Evolutionary conservation across 2,329 filamentous ascomycete genomes (phyloP), one percentile per base, ranked within the genome.

Genomic region (Fusarium liriodendri): DNA sequence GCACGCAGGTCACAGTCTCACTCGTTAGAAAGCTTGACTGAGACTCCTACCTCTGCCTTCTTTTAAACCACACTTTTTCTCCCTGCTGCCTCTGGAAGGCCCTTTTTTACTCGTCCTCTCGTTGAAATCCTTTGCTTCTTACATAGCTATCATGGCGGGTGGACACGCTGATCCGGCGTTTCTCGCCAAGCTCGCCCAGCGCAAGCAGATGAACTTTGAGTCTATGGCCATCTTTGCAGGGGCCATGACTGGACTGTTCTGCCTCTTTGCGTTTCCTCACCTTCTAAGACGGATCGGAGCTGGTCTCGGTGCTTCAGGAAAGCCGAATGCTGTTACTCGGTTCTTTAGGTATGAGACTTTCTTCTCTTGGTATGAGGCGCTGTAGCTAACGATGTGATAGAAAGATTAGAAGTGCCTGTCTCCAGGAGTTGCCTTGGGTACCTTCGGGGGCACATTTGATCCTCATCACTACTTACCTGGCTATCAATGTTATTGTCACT

Each of bases 391-490:
- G 16, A 45, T 25, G 9, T 47, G 2, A 22, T 50, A 83, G 82
- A 59, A 76, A 71, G 35, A 42, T 78, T 32, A 79, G 82, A 63
- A 77, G 70, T 38, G 22, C 78, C 8, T 66, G 76, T 29, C 73
- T 83, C 20, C 77, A 73, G 6, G 80, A 77, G 35, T 70, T 77
- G 3, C 74, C 72, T 1, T 70, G 72, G 1, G 62, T 81, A 1
- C 82, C 81, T 3, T 82, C 82, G 5, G 66, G 76, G 5, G 84
- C 81, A 8, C 83, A 85, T 65, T 75, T 77, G 0, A 55, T 76
- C 10, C 50, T 82, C 10, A 72, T 82, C 33, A 40, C 72, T 11
- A 35, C 74, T 6, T 85, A 83, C 37, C 13, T 82, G 8, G 73
- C 71, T 6, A 76, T 84, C 55, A 85, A 85, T 57, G 16, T 83